Conservation (phyloP, 768 basidiomycete species). For the Neoboletus brunneissimus region DNA sequence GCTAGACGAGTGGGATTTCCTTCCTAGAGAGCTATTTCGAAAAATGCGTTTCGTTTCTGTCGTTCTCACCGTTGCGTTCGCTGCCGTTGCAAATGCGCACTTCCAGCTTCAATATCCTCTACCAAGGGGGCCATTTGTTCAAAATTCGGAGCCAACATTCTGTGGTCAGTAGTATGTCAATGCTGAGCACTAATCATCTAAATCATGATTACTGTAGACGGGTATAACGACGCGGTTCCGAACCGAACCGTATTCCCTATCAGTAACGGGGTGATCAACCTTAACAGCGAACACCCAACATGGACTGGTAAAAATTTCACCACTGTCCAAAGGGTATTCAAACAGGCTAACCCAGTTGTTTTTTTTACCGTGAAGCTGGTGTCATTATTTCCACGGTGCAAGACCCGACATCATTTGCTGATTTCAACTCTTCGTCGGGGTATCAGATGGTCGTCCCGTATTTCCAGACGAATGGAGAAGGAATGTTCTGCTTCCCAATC, state of each 20-base stretch:
- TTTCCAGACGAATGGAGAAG: slow-evolving; percentile 52
- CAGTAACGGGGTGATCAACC: slow-evolving; percentile 52
- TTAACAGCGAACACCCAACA: slow-evolving; percentile 62
- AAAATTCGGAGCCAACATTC: slow-evolving; percentile 54
- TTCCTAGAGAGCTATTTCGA: neutral
- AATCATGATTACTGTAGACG: slow-evolving; percentile 44
- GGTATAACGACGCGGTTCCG: slow-evolving; percentile 48
- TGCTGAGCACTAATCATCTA: neutral
- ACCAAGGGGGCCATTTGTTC: slow-evolving; percentile 67
- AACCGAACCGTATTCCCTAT: slow-evolving; percentile 73
- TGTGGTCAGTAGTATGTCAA: slow-evolving; percentile 51
- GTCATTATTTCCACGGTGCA: slow-evolving; percentile 52
- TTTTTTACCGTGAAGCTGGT: slow-evolving; percentile 39
- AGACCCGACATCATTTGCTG: slow-evolving; percentile 59
- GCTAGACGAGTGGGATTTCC: neutral
- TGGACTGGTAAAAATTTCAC: slow-evolving; percentile 49
- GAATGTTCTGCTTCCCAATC: slow-evolving; percentile 65
- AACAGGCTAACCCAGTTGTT: neutral
- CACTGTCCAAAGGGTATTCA: neutral
- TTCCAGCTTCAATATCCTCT: slow-evolving; percentile 77
- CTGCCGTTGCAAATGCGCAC: slow-evolving; percentile 58
- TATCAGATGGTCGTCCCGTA: slow-evolving; percentile 43
- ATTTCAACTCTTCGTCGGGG: slow-evolving; percentile 51
- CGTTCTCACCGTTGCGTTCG: slow-evolving; percentile 37
- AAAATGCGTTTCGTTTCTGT: slow-evolving; percentile 37